Conservation (phyloP, 306 rosid species). For the Vicia faba region DNA sequence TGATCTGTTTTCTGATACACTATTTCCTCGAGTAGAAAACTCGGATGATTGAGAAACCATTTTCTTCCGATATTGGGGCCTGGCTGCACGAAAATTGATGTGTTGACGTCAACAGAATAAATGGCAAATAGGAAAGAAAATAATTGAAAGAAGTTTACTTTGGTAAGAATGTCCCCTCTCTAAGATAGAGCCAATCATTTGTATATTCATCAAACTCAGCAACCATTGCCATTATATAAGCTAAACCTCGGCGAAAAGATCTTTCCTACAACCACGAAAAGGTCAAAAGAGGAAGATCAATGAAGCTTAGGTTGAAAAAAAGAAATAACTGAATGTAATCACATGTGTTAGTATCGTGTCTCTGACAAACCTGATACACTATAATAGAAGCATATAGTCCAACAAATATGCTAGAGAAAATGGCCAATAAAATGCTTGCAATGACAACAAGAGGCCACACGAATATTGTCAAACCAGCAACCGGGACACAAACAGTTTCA, state of each 20-base stretch:
- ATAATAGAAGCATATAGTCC: slow-evolving; percentile 75
- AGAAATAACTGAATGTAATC: no score
- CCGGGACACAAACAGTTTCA: slow-evolving; percentile 83
- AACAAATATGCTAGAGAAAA: slow-evolving; percentile 67
- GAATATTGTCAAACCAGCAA: slow-evolving; percentile 83
- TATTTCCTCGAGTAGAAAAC: slow-evolving; percentile 51
- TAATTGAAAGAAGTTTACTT: slow-evolving; percentile 53
- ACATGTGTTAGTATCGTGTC: neutral
- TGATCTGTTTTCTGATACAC: slow-evolving; percentile 37
- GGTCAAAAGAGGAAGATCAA: slow-evolving; percentile 33
- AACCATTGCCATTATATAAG: slow-evolving; percentile 81
- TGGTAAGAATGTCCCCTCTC: slow-evolving; percentile 79
- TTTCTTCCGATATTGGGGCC: slow-evolving; percentile 84
- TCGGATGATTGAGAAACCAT: slow-evolving; percentile 52
- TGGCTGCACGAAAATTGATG: slow-evolving; percentile 66
- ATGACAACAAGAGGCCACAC: slow-evolving; percentile 85
- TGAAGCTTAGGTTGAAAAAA: neutral
- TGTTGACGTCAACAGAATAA: slow-evolving; percentile 36
- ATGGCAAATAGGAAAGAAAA: slow-evolving; percentile 5
- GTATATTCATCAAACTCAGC: slow-evolving; percentile 91
- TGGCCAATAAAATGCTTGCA: slow-evolving; percentile 62
- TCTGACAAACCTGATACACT: slow-evolving; percentile 66
- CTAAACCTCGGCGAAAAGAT: slow-evolving; percentile 72
- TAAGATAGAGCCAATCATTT: slow-evolving; percentile 86
- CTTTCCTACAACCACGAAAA: slow-evolving; percentile 63